A percentile compares a stretch with the other conserved stretches of the same genome.
Conservation (phyloP, 2,329 filamentous ascomycete genomes). For the Colletotrichum sp. region DNA sequence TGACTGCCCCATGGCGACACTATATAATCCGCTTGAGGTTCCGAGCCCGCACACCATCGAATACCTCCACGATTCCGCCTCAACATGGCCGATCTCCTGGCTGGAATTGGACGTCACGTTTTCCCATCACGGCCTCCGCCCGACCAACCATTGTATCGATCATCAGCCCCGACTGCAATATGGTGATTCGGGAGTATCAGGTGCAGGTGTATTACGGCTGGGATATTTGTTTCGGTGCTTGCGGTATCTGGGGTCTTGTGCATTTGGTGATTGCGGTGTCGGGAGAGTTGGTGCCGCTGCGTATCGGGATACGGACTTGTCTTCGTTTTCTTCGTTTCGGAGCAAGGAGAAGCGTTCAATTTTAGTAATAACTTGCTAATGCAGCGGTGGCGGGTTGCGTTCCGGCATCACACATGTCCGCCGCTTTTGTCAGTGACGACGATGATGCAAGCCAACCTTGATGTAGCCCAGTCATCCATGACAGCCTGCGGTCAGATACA, state of each 20-base stretch:
- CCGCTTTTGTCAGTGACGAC: neutral
- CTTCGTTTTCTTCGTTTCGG: neutral
- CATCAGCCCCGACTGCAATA: neutral
- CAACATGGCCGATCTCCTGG: neutral
- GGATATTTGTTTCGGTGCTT: neutral
- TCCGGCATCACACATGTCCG: neutral
- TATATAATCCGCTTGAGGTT: neutral
- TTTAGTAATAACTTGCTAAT: neutral
- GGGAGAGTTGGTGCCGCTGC: neutral
- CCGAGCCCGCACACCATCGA: neutral
- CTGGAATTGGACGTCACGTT: neutral
- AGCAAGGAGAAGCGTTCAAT: neutral
- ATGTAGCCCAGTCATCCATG: neutral
- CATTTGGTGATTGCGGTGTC: neutral
- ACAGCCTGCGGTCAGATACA: no score
- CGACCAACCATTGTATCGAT: neutral
- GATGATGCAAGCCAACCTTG: neutral
- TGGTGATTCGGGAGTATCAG: neutral
- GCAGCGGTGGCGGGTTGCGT: neutral
- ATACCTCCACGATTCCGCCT: neutral
- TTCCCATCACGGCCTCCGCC: neutral
- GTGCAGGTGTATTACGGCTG: neutral
- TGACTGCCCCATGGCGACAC: neutral
- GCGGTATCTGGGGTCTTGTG: neutral
- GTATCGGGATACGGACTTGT: neutral